Conservation (phyloP, 2,329 filamentous ascomycete genomes). For the Trichophyton schoenleinii region DNA sequence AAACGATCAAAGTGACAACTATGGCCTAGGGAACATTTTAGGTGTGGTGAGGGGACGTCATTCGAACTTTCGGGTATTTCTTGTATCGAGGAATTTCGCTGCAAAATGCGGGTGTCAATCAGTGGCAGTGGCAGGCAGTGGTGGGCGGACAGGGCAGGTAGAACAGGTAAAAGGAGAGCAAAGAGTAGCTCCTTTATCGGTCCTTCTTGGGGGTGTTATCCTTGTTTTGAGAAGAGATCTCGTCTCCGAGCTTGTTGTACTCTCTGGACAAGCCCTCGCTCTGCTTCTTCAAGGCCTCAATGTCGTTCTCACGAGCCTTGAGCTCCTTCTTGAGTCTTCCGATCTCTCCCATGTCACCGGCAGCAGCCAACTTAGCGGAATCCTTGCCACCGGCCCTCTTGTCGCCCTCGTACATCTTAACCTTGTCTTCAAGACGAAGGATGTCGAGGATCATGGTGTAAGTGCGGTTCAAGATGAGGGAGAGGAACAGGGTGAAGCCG, state of each 20-base stretch:
- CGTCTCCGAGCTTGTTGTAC: constrained; percentile 75
- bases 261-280: constrained; percentile 67
- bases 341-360: constrained; percentile 59
- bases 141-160: neutral
- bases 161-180: neutral
- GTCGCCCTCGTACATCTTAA: constrained; percentile 68
- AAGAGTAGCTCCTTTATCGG: constrained; percentile 28
- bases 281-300: constrained; percentile 88
- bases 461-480: constrained; percentile 92
- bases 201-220: constrained; percentile 44
- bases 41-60: neutral
- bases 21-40: neutral
- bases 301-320: constrained; percentile 64
- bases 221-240: constrained; percentile 48
- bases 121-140: neutral
- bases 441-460: constrained; percentile 94
- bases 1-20: neutral
- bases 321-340: constrained; percentile 63
- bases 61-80: neutral
- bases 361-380: constrained; percentile 57
- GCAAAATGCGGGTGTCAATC: neutral
- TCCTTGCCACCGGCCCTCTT: constrained; percentile 50
- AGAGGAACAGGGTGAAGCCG: constrained; percentile 97
- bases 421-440: constrained; percentile 80
- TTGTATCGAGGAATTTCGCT: neutral